Conservation (phyloP, 768 basidiomycete genomes). For the Rossbeevera mucosa region DNA sequence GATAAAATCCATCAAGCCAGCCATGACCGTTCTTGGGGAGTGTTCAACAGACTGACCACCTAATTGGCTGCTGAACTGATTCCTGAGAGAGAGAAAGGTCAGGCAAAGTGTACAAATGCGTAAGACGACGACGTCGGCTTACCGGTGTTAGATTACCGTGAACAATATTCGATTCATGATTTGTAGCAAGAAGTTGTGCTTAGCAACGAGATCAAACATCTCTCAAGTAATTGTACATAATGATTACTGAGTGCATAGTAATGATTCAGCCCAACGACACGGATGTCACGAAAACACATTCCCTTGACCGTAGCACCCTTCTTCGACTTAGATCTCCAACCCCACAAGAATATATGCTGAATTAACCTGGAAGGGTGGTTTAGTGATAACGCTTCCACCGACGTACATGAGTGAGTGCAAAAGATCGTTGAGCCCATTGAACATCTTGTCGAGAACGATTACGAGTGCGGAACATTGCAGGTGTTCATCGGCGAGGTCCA, state of each 20-base stretch:
- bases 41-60: neutral
- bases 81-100: neutral
- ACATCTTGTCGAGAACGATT: conserved; percentile 73
- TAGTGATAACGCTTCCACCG: conserved; percentile 80
- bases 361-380: conserved; percentile 71
- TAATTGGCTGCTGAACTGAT: too few species aligned
- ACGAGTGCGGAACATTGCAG: conserved; percentile 73
- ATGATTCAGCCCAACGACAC: conserved; percentile 25
- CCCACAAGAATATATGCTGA: conserved; percentile 81
- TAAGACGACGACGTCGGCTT: neutral
- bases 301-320: conserved; percentile 20
- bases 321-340: conserved; percentile 58
- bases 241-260: conserved; percentile 6
- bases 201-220: neutral
- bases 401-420: conserved; percentile 92
- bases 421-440: conserved; percentile 64
- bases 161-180: neutral
- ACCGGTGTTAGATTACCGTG: conserved; percentile 10
- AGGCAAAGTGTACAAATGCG: neutral
- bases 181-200: neutral
- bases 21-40: conserved; percentile 18
- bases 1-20: conserved; percentile 24
- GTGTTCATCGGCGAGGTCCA: conserved; percentile 85
- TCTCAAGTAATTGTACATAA: conserved; percentile 8
- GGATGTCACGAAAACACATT: conserved; percentile 18